Base-by-base conservation (phyloP, 176 grass and related monocot genomes). In the Carex pumila region DNA sequence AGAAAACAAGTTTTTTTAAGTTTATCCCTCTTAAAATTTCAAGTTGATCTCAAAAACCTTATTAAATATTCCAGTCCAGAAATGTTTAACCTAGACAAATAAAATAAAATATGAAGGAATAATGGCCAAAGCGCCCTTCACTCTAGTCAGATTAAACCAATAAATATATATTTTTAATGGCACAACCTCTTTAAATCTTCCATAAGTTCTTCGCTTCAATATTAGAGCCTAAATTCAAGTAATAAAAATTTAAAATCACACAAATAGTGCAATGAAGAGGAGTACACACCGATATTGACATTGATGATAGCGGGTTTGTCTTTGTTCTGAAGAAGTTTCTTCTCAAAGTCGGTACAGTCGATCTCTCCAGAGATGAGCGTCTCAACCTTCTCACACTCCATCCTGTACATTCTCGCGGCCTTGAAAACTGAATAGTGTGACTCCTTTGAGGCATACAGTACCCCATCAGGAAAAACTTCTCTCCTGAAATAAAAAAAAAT, bases 341-440 rank as follows among this genome's bases (percentile, higher is more conserved):
- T 87, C 71, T 73, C 58, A 53, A 97, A 92, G 83, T 94, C 89
- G 5, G 57, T 30, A 43, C 91, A 97, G 56, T 97, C 89, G 21
- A 97, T 97, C 76, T 97, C 94, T 36, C 94, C 94, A 39, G 89
- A 97, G 19, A 89, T 75, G 77, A 92, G 88, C 22, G 94, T 97
- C 52, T 87, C 89, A 0, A 97, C 82, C 83, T 92, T 97, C n/a
- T 90, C 84, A 68, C 94, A 97, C 43, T 94, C 88, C 91, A 97
- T 97, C 64, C 89, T 88, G 61, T 97, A 97, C 94, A 97, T 97
- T 84, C 94, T 93, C 50, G 89, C 89, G 41, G 94, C 94, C 81
- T 97, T 97, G 88, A 93, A 97, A 84, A 97, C 84, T 56, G 94
- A 97, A 90, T 97, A 94, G 83, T 97, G 94, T 4, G 94, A 89